phyloP scores from a whole-genome alignment of 768 basidiomycete genomes.

The Suillus variegatus region DNA sequence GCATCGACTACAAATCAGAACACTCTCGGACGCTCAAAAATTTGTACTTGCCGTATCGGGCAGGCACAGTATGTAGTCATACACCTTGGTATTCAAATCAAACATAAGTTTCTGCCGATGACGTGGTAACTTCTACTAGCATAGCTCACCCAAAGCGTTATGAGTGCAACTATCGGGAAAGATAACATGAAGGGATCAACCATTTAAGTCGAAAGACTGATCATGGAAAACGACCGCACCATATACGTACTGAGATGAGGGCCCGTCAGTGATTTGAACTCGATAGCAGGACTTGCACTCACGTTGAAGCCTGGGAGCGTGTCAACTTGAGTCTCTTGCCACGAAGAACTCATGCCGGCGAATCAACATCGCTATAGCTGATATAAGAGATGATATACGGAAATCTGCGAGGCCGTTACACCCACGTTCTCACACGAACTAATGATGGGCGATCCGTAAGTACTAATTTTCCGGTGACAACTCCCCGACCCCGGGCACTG shows the following conservation, averaged over 20 bases:
- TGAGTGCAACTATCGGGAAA: not conserved
- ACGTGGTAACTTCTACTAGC: not conserved
- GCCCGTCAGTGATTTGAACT: not conserved
- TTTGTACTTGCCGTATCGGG: not conserved
- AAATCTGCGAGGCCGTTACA: not conserved
- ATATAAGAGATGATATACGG: not conserved
- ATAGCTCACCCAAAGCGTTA: not conserved
- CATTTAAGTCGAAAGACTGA: not conserved
- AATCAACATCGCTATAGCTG: not conserved
- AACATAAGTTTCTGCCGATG: not conserved
- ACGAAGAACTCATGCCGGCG: not conserved
- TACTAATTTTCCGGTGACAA: not conserved
- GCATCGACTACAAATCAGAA: not conserved
- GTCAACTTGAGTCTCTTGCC: not conserved
- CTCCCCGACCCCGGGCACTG: not conserved
- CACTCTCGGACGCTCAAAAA: not conserved
- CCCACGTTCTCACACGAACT: not conserved
- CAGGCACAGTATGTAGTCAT: not conserved
- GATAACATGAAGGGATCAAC: not conserved
- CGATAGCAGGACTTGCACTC: not conserved
- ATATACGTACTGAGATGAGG: not conserved
- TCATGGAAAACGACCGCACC: not conserved
- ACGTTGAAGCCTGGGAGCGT: not conserved
- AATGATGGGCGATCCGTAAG: not conserved
- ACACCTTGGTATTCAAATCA: not conserved